Base-by-base conservation (phyloP, 1,284 basidiomycete species). In the Nidula niveotomentosa region DNA sequence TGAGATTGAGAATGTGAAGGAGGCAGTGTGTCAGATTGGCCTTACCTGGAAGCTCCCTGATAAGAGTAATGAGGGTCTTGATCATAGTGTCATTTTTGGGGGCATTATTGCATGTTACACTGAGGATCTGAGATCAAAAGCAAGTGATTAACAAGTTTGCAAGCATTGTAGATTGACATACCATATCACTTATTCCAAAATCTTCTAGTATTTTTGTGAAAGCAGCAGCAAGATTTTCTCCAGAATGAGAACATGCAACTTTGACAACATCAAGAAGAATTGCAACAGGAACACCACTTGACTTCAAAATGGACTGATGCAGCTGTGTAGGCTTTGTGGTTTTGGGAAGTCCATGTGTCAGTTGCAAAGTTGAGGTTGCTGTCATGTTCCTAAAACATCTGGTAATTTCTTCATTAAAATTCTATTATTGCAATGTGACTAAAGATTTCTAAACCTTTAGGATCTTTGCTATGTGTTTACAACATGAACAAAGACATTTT, bases 221-320 rank as follows among this genome's bases (percentile, higher is more conserved):
- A 30, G 53, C 62, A 1, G 8, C 48, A 2, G 62, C 64, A 12
- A 69, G 50, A 15, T 59, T 65, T 1, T 55, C 2, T 10, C 60
- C 56, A 18, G 56, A 44, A 45, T 64, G 62, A 0, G 56, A 59
- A 47, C 55, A 58, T 5, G 59, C 55, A 0, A 68, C 62, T 48
- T 66, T 56, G 9, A 67, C 55, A 5, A 66, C 18, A 53, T 68
- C 65, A 2, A 71, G 59, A 2, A 64, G 51, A 6, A 67, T 10
- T 2, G 9, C 53, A 5, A 67, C 18, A 1, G 59, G 53, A 9
- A 45, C 56, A 8, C 62, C 58, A n/a, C 1, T 60, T 44, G 1
- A 51, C 34, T 36, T 64, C 56, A 33, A 63, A 53, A 23, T 63
- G 59, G 4, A 61, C 59, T 0, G 61, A 63, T 0, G 62, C 15